Evolutionary conservation across 2,329 filamentous ascomycete species (phyloP).

Genomic region (Lachnellula suecica): DNA sequence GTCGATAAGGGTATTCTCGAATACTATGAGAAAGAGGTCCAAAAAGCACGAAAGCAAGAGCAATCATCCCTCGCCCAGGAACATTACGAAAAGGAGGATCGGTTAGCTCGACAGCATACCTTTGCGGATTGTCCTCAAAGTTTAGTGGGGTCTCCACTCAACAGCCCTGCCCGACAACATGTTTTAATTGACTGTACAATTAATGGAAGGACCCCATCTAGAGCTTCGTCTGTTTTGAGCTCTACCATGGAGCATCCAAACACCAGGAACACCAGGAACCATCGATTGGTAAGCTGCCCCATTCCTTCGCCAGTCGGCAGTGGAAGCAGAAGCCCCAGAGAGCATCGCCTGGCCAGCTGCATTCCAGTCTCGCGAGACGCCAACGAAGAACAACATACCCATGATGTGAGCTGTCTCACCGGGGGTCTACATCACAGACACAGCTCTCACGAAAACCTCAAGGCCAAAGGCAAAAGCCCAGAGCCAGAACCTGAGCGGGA

Average conservation of each 20-base stretch:
- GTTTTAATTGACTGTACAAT: background rate
- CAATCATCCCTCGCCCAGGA: no score
- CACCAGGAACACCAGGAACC: background rate
- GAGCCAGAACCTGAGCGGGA: background rate
- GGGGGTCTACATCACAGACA: background rate
- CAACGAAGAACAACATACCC: background rate
- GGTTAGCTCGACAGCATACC: background rate
- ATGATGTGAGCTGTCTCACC: constrained; percentile 1
- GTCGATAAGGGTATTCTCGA: constrained; percentile 24
- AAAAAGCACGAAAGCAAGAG: constrained; percentile 1
- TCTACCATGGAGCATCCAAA: background rate
- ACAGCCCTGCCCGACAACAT: background rate
- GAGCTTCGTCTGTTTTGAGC: background rate
- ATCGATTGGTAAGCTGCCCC: background rate
- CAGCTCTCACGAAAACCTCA: background rate
- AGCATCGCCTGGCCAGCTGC: constrained; percentile 8
- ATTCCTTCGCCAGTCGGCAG: no score
- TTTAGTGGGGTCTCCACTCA: background rate
- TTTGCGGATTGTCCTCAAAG: background rate
- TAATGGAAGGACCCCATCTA: no score
- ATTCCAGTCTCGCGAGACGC: background rate
- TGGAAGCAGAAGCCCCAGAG: background rate
- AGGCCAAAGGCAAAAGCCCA: background rate
- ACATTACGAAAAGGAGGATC: constrained; percentile 17
- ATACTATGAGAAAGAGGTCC: constrained; percentile 17